Evolutionary conservation across 1,284 basidiomycete genomes (phyloP), one percentile per base, ranked within the genome.

Genomic region (Erythrobasidium hasegawianum): DNA sequence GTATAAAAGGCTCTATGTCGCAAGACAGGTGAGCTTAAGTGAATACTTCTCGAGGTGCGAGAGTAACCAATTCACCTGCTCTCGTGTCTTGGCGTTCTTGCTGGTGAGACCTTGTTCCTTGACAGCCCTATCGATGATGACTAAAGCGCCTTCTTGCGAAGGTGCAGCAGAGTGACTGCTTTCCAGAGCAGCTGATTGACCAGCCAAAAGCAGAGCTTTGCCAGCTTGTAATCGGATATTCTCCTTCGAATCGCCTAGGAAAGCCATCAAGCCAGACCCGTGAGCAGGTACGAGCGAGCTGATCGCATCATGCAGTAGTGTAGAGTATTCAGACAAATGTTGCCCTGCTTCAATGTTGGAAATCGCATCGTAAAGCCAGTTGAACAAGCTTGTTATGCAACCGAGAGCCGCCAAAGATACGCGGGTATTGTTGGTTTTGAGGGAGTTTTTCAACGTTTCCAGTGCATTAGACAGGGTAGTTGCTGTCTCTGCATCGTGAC

Each of bases 51-150:
- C n/a, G n/a, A n/a, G n/a, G n/a, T n/a, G n/a, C n/a, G n/a, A n/a
- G n/a, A n/a, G n/a, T n/a, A n/a, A n/a, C n/a, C n/a, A n/a, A n/a
- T n/a, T n/a, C n/a, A 87, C 86, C 81, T 94, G 90, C 75, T 89
- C 87, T 60, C 90, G 81, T 61, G 93, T 57, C 52, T 73, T 72
- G 68, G 80, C 61, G 76, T 73, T 76, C 78, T 82, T 72, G 72
- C 86, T 78, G 85, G 85, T 85, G 84, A 89, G 26, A 84, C 86
- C 80, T 87, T 90, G 75, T 85, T 94, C 69, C 79, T 81, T 67
- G 87, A 79, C n/a, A 83, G 83, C 81, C 52, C 86, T 81, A 75
- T 97, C 93, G 74, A 91, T 90, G 39, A 86, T 81, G 75, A 81
- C 82, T 39, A 89, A 76, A 13, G 88, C 26, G 85, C 85, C 76